Conservation (phyloP, 768 basidiomycete species). For the Mycena amicta region DNA sequence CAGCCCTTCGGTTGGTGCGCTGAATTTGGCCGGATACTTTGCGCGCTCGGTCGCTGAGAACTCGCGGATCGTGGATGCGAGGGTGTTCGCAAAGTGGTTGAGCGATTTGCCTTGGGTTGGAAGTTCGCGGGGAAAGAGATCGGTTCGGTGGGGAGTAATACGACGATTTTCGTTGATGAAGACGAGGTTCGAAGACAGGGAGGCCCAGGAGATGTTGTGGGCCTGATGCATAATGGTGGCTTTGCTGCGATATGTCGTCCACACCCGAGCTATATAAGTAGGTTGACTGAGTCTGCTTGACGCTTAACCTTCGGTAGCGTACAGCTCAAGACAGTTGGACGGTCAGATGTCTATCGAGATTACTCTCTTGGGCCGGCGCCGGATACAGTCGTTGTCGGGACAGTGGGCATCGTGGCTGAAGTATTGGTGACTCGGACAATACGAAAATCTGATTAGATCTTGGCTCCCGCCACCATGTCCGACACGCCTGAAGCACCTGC, state of each 20-base stretch:
- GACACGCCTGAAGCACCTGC: constrained; percentile 3
- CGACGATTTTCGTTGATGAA: background rate
- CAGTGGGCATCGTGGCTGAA: background rate
- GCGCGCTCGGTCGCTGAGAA: background rate
- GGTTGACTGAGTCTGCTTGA: too few relatives aligned
- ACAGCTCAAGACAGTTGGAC: too few relatives aligned
- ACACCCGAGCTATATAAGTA: too few relatives aligned
- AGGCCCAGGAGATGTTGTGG: background rate
- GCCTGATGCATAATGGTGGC: background rate
- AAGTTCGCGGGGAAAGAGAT: background rate
- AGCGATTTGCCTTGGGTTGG: background rate
- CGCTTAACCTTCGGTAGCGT: too few relatives aligned
- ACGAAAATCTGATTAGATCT: background rate
- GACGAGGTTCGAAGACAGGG: background rate
- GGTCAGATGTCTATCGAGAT: too few relatives aligned
- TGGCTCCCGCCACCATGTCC: constrained; percentile 13
- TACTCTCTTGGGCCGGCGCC: too few relatives aligned
- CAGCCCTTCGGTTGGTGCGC: background rate
- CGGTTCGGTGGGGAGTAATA: background rate
- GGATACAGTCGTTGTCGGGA: too few relatives aligned
- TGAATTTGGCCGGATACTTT: background rate
- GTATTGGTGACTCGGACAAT: background rate
- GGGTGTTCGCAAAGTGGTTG: background rate
- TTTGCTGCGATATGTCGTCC: too few relatives aligned
- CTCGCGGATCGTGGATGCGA: background rate